Base-by-base conservation (phyloP, 495 filamentous ascomycete genomes). In the Patellaria atrata region DNA sequence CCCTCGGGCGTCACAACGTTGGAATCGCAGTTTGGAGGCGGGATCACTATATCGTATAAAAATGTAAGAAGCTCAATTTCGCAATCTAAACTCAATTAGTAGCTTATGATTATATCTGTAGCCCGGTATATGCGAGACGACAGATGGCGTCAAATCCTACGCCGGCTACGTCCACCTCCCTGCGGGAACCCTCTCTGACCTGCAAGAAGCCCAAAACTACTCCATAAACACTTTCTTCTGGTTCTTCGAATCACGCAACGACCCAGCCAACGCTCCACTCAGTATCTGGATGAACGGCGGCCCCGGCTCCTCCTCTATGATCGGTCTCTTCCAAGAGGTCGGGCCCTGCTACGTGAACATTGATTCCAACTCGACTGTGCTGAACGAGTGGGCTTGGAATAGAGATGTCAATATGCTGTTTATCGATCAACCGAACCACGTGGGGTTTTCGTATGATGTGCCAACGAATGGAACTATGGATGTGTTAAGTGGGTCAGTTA, bases 11-110 rank as follows among this genome's bases (percentile, higher is more conserved):
- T 75, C 22, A 73, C 60, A 13, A 57, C 68, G 5, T 38, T 78
- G 2, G 34, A 73, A 16, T 76, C 71, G 8, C 67, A 68, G 39
- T 67, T 72, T 31, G 57, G 67, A 18, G 55, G 71, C 18, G 72
- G 68, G 4, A 67, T 77, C 1, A 62, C 51, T 23, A 76, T 78
- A 9, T 71, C 70, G 13, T 78, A 76, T 41, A 78, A 76, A 59
- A 60, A 76, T 55, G 73, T 75, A 49, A 21, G 55, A 25, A 15
- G 19, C 2, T 34, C 21, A 12, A 15, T 18, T 9, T 6, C 23
- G 9, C 22, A 9, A 11, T 9, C 14, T 25, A 20, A 7, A 10
- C 27, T 19, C 18, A 10, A 2, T 27, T 9, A 23, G 17, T 3
- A 23, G n/a, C n/a, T n/a, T n/a, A n/a, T n/a, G n/a, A n/a, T n/a